A percentile compares a stretch with the other conserved stretches of the same genome.
Conservation (phyloP, 768 basidiomycete species). For the Kockovaella imperatae region DNA sequence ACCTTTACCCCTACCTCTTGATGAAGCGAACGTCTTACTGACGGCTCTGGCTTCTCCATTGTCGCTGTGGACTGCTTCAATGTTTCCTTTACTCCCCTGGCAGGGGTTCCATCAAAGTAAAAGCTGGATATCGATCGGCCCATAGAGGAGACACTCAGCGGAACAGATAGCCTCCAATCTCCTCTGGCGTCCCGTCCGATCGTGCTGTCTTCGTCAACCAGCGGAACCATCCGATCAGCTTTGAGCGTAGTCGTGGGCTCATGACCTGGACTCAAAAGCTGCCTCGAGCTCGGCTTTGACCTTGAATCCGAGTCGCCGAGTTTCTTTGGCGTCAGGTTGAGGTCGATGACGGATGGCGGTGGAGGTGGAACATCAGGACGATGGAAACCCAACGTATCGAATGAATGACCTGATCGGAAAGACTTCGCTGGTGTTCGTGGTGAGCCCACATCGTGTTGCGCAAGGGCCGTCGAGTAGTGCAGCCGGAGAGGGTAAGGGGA, state of each 20-base stretch:
- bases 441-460: no score
- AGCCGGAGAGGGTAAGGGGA: no score
- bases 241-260: not conserved
- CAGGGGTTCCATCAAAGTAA: not conserved
- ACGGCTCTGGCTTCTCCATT: not conserved
- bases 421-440: no score
- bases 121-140: no score
- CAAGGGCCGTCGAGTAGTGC: no score
- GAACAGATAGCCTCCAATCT: not conserved
- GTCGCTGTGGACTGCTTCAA: not conserved
- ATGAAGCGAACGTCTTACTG: not conserved
- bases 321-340: not conserved
- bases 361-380: no score
- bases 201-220: not conserved
- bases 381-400: no score
- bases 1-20: no score
- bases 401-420: no score
- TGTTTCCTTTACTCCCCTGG: not conserved
- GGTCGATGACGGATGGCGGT: no score
- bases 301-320: not conserved
- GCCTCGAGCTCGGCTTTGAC: not conserved
- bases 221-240: not conserved
- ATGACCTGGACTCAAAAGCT: not conserved
- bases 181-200: no score
- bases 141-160: conserved; percentile 1